phyloP scores from a whole-genome alignment of 1,284 basidiomycete genomes.

The Sparassis latifolia region DNA sequence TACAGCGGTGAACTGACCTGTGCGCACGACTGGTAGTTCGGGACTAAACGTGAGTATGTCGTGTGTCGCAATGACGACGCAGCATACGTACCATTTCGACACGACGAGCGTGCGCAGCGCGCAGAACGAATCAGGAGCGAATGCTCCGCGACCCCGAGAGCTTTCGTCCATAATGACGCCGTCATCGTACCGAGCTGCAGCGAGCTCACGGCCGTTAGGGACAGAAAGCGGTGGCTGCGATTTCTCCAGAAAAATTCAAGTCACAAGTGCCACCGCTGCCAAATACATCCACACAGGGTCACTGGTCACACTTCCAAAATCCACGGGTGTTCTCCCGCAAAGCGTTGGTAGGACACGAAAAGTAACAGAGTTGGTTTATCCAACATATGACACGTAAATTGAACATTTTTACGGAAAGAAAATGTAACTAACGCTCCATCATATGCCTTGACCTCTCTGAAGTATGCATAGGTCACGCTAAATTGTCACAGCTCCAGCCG shows the following conservation, averaged over 20 bases:
- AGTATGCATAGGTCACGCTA: no score
- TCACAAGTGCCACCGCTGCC: background rate
- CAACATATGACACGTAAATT: background rate
- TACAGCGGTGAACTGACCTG: no score
- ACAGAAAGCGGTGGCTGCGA: constrained; percentile 1
- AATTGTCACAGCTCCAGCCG: no score
- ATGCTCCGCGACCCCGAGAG: constrained; percentile 7
- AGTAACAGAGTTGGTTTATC: no score
- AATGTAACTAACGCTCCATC: background rate
- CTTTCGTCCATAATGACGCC: constrained; percentile 14
- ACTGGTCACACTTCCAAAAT: background rate
- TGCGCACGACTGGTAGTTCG: no score
- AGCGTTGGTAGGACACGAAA: no score
- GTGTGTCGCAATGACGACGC: no score
- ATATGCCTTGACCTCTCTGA: no score
- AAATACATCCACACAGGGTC: constrained; percentile 10
- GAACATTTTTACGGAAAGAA: background rate
- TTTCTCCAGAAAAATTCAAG: constrained; percentile 7
- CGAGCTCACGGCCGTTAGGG: constrained; percentile 9
- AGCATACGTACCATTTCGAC: background rate
- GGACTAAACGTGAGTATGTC: no score
- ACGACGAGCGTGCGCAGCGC: background rate
- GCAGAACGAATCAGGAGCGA: no score
- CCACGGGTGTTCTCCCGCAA: no score
- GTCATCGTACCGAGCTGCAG: constrained; percentile 14